Evolutionary conservation across 2,329 filamentous ascomycete genomes (phyloP).

Genomic region (Onygena corvina): DNA sequence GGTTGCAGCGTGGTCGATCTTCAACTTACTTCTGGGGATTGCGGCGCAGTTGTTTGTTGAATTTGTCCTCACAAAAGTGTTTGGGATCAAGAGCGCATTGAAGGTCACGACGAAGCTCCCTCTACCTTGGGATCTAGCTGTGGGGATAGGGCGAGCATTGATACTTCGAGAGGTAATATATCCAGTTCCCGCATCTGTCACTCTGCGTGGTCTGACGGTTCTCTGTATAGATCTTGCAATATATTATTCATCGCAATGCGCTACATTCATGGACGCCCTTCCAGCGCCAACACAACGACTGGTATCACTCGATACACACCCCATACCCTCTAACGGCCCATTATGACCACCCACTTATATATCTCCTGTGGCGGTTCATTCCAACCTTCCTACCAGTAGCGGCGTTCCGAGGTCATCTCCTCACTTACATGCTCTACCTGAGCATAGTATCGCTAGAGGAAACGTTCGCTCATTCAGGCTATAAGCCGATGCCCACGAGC

Average conservation of each 20-base stretch:
- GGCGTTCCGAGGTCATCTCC: slow-evolving; percentile 47
- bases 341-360: slow-evolving; percentile 49
- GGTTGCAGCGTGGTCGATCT: slow-evolving; percentile 42
- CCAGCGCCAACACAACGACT: slow-evolving; percentile 44
- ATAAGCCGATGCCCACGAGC: slow-evolving; percentile 45
- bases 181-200: background rate
- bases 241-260: slow-evolving; percentile 59
- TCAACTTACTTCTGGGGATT: slow-evolving; percentile 45
- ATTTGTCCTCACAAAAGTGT: slow-evolving; percentile 40
- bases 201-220: slow-evolving; percentile 4
- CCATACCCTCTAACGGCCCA: slow-evolving; percentile 47
- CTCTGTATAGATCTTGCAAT: slow-evolving; percentile 48
- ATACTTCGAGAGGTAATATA: slow-evolving; percentile 44
- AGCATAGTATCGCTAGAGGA: slow-evolving; percentile 47
- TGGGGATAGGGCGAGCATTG: slow-evolving; percentile 43
- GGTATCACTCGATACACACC: slow-evolving; percentile 44
- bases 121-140: slow-evolving; percentile 49
- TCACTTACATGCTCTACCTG: slow-evolving; percentile 47
- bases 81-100: slow-evolving; percentile 44
- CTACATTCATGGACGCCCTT: slow-evolving; percentile 50
- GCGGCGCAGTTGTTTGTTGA: slow-evolving; percentile 47
- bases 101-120: slow-evolving; percentile 49
- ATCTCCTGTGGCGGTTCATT: slow-evolving; percentile 43
- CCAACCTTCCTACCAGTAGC: slow-evolving; percentile 47
- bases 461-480: slow-evolving; percentile 49